phyloP scores from a whole-genome alignment of 2,329 filamentous ascomycete genomes.

The Exophiala dermatitidis region DNA sequence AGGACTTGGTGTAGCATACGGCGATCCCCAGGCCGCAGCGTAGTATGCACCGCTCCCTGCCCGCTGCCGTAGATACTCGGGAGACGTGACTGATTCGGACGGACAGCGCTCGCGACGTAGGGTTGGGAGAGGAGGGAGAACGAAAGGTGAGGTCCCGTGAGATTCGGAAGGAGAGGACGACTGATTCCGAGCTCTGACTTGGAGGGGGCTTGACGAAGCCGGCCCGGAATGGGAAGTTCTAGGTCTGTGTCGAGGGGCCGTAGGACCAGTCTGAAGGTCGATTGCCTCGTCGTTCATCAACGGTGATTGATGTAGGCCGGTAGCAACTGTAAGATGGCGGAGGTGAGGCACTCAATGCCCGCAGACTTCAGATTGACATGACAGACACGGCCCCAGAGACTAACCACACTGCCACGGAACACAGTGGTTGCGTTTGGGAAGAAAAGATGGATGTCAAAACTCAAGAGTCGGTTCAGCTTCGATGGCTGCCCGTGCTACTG shows the following conservation, averaged over 20 bases:
- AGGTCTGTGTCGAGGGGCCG: slow-evolving; percentile 1
- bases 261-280: slow-evolving; percentile 11
- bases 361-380: slow-evolving; percentile 1
- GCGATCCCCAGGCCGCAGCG: slow-evolving; percentile 86
- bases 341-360: slow-evolving; percentile 6
- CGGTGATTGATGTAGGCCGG: slow-evolving; percentile 8
- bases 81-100: slow-evolving; percentile 12
- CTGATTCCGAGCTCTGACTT: slow-evolving; percentile 12
- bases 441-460: background rate
- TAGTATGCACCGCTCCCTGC: slow-evolving; percentile 49
- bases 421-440: background rate
- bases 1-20: slow-evolving; percentile 62
- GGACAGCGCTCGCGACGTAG: slow-evolving; percentile 21
- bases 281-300: slow-evolving; percentile 26
- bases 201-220: background rate
- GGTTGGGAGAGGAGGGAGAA: slow-evolving; percentile 25
- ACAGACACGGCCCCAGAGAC: slow-evolving; percentile 4
- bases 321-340: slow-evolving; percentile 4
- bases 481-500: too few species aligned
- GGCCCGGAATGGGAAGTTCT: background rate
- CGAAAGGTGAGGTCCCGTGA: slow-evolving; percentile 25
- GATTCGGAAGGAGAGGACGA: slow-evolving; percentile 22
- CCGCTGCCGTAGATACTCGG: slow-evolving; percentile 31
- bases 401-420: slow-evolving; percentile 18
- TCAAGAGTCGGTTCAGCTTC: too few species aligned